Conservation (phyloP, 2,329 filamentous ascomycete genomes). For the Curvularia eragrostidis region DNA sequence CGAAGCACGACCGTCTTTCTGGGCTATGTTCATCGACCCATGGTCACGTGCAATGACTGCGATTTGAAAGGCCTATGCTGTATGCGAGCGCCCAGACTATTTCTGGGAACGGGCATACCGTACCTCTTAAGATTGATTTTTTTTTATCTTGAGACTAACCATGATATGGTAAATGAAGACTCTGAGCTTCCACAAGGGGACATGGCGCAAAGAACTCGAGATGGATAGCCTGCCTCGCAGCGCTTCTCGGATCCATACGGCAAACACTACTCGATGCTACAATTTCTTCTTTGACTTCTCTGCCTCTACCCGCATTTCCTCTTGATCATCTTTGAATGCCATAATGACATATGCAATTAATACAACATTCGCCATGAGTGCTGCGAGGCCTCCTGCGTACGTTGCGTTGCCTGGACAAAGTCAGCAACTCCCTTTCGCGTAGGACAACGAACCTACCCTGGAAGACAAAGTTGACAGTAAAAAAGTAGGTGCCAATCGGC, state of each 20-base stretch:
- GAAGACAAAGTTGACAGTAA: constrained; percentile 78
- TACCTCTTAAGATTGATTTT: neutral
- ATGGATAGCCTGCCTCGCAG: neutral
- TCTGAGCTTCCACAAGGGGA: neutral
- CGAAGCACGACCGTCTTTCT: no score
- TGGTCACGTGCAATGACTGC: neutral
- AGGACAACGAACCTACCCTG: constrained; percentile 62
- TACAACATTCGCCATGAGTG: constrained; percentile 89
- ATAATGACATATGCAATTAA: constrained; percentile 89
- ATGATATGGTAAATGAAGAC: neutral
- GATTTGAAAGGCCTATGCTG: neutral
- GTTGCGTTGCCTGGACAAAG: constrained; percentile 77
- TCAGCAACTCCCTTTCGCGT: constrained; percentile 9
- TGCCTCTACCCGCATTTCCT: constrained; percentile 56
- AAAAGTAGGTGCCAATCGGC: constrained; percentile 89
- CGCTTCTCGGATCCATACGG: neutral
- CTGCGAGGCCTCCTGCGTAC: constrained; percentile 82
- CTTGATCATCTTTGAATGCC: constrained; percentile 84
- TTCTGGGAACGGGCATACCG: neutral
- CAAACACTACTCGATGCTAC: constrained; percentile 19
- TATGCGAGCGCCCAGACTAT: neutral
- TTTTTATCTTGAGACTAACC: neutral
- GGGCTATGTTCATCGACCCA: neutral
- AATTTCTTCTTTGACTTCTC: constrained; percentile 50
- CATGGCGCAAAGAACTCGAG: neutral